Percentiles rank a stretch among this genome's conserved stretches.
These are phyloP conservation scores for Babesia ovata DNA, from an alignment of 169 alveolate species.

Conservation along the genomic window DNA sequence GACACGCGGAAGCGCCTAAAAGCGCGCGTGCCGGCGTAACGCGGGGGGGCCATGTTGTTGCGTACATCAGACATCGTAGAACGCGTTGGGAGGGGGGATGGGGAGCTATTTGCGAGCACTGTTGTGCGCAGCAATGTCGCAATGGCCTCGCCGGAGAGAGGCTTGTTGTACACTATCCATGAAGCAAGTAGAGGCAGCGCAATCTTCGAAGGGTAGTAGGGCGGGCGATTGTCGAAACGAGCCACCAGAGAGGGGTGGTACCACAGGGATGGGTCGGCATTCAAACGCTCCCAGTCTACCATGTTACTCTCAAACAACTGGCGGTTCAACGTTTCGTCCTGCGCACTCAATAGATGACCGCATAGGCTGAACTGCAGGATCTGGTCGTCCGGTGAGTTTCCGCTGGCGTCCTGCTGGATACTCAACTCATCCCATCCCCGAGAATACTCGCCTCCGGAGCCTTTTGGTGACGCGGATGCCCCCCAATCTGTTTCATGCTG, in stretches of 20 bases:
- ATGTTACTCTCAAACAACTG: slow-evolving; percentile 72
- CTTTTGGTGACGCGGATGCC: background rate
- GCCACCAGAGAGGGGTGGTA: slow-evolving; percentile 88
- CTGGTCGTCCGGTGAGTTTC: slow-evolving; percentile 34
- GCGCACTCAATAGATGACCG: slow-evolving; percentile 78
- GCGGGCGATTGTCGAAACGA: slow-evolving; percentile 84
- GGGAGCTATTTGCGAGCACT: slow-evolving; percentile 17
- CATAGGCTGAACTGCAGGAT: slow-evolving; percentile 71
- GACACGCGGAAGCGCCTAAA: slow-evolving; percentile 70
- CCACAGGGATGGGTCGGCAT: slow-evolving; percentile 86
- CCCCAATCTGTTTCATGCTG: background rate
- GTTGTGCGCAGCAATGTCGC: slow-evolving; percentile 71
- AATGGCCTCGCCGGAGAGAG: slow-evolving; percentile 83
- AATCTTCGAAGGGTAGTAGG: slow-evolving; percentile 88
- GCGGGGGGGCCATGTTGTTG: background rate
- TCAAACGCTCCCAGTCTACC: slow-evolving; percentile 80
- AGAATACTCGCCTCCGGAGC: background rate
- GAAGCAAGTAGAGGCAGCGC: slow-evolving; percentile 88
- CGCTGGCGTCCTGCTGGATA: background rate
- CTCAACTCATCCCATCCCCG: slow-evolving; percentile 22
- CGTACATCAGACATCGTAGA: background rate
- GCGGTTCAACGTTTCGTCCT: slow-evolving; percentile 66
- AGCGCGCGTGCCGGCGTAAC: background rate
- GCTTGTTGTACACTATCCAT: slow-evolving; percentile 86
- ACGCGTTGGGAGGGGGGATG: slow-evolving; percentile 13